Base-by-base conservation (phyloP, 2,329 filamentous ascomycete genomes). In the Aspergillus latus region DNA sequence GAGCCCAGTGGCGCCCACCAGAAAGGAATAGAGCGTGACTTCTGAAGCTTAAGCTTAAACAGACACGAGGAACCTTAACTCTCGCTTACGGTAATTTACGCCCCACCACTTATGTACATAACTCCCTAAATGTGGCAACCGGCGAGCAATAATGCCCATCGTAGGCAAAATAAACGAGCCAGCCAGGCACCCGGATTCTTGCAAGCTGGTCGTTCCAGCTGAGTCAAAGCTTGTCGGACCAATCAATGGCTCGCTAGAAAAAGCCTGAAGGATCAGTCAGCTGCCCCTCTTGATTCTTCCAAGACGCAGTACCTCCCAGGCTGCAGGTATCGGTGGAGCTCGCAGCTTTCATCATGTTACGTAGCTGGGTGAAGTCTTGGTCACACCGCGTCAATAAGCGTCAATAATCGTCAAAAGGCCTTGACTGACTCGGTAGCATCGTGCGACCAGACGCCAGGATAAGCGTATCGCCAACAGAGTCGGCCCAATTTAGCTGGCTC, bases 31-130 rank as follows among this genome's bases (percentile, higher is more conserved):
- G 70, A 68, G 69, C 65, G 64, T 39, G 39, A 52, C 69, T 66
- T 62, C 60, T 63, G 68, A 70, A 74, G 70, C 71, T 74, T 74
- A 75, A 75, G 72, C 72, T 74, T 74, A 75, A 75, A 73, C 71
- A 70, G 67, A 74, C 72, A 73, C 72, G 71, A 73, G 71, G 71
- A 71, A 71, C 65, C 67, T 69, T 71, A 70, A 70, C 68, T 50
- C 48, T 70, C 66, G 68, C 67, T 70, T 71, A 71, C 64, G 66
- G 59, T 64, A 49, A 16, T n/a, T 45, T 45, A 45, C 43, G 44
- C 11, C 44, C 44, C 44, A 32, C 44, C 8, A 21, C 21, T 21
- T 21, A 21, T 21, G 21, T 21, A 21, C 21, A 21, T 21, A 21
- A 21, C 21, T 21, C 21, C 21, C 21, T 21, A 21, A 21, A 21